These are phyloP conservation scores for Sugiyamaella americana DNA, from an alignment of 805 yeast species.

Conservation along the genomic window DNA sequence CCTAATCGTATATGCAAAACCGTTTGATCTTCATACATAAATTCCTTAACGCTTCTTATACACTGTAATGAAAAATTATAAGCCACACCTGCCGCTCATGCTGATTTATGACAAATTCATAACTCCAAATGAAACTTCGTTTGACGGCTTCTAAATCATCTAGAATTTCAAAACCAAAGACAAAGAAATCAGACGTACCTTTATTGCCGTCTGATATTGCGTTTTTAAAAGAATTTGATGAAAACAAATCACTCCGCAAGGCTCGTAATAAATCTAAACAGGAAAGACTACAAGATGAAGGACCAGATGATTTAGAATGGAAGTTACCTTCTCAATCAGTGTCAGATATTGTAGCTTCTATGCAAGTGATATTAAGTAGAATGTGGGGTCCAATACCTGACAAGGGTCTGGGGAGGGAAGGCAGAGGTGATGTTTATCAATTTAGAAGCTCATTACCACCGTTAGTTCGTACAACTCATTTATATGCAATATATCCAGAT, in stretches of 20 bases:
- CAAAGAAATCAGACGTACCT: constrained; percentile 11
- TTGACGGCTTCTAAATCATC: constrained; percentile 17
- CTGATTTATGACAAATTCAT: too few species aligned
- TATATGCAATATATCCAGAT: constrained; percentile 32
- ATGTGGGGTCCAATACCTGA: constrained; percentile 33
- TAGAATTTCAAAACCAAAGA: constrained; percentile 1
- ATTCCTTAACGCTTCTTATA: too few species aligned
- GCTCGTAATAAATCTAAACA: constrained; percentile 13
- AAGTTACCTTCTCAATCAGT: neutral
- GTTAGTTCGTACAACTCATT: constrained; percentile 29
- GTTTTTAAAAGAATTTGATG: constrained; percentile 20
- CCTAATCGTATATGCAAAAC: too few species aligned
- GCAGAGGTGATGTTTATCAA: constrained; percentile 23
- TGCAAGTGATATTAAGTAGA: constrained; percentile 21
- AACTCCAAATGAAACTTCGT: too few species aligned
- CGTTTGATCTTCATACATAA: too few species aligned
- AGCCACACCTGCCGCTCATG: too few species aligned
- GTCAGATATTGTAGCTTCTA: constrained; percentile 19
- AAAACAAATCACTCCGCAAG: constrained; percentile 17
- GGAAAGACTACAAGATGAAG: constrained; percentile 17
- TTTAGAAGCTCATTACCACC: constrained; percentile 29
- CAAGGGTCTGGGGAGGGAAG: constrained; percentile 24
- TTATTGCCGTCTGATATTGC: constrained; percentile 21
- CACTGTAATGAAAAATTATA: too few species aligned
- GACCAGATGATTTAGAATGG: constrained; percentile 20